Percentiles rank a stretch among this genome's conserved stretches.
These are phyloP conservation scores for Anethum foeniculum DNA, from an alignment of 140 eudicot genomes.

Conservation along the genomic window DNA sequence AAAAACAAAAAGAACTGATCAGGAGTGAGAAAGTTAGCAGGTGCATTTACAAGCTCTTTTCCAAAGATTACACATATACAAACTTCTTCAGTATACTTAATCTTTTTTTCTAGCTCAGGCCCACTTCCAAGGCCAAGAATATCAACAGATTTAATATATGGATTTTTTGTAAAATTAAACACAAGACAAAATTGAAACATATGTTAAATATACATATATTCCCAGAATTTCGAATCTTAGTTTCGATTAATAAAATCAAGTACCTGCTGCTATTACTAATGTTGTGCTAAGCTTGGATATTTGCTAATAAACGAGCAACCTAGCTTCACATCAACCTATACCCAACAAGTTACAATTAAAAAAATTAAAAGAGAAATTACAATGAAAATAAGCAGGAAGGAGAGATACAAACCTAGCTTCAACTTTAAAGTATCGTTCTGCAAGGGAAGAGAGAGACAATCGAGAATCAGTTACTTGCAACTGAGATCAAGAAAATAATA, in stretches of 20 bases:
- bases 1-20: constrained; percentile 31
- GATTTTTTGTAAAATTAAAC: constrained; percentile 39
- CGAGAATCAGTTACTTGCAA: too few relatives aligned
- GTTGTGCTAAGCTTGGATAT: constrained; percentile 48
- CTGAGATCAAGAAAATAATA: too few relatives aligned
- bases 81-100: constrained; percentile 56
- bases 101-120: constrained; percentile 75
- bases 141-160: constrained; percentile 62
- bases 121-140: constrained; percentile 89
- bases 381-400: too few relatives aligned
- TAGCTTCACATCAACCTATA: too few relatives aligned
- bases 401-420: too few relatives aligned
- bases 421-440: too few relatives aligned
- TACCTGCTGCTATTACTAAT: constrained; percentile 82
- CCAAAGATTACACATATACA: constrained; percentile 76
- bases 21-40: constrained; percentile 93
- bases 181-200: constrained; percentile 1
- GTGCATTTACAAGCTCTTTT: constrained; percentile 90
- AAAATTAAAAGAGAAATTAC: too few relatives aligned
- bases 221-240: neutral
- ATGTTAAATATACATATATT: neutral
- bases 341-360: too few relatives aligned
- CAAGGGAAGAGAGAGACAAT: too few relatives aligned
- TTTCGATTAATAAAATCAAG: neutral
- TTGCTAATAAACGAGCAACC: too few relatives aligned